Evolutionary conservation across 2,329 filamentous ascomycete genomes (phyloP), one percentile per base, ranked within the genome.

Genomic region (Uncinocarpus reesii): DNA sequence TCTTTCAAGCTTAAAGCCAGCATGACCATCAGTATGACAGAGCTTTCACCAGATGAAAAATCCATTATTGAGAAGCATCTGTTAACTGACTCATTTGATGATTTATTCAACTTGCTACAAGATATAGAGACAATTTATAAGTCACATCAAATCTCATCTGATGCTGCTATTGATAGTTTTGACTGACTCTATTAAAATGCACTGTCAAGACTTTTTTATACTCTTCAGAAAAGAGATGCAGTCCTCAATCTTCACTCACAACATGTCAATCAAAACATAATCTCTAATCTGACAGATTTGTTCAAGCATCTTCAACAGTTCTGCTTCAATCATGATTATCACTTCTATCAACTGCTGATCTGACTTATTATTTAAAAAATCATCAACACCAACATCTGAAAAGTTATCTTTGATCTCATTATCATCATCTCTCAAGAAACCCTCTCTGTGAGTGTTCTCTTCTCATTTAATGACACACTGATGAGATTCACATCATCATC

Each of bases 301-400:
- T 50, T 45, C 23, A 26, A 24, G 15, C 24, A 21, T 13, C 7
- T 54, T 18, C 43, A 20, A 7, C 8, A n/a, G 15, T 40, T 26
- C 13, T n/a, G 40, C 40, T 51, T 52, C 31, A 41, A 28, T 15
- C 50, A 54, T 29, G 34, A 23, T 15, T n/a, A 48, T n/a, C 3
- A 4, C 29, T 11, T 4, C 29, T 54, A 48, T 41, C 50, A 42
- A 18, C 23, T 47, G 7, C 45, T 56, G 13, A 20, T 51, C n/a
- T 37, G 41, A n/a, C 50, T 54, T n/a, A 23, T 53, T n/a, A 24
- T 54, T 29, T 36, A 48, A 37, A 52, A 53, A 26, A 52, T 52
- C 8, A 7, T 40, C 15, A 50, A 54, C 28, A 11, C 35, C 20
- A 50, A 55, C 20, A 55, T 55, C 21, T 55, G 53, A 52, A 50